These are phyloP conservation scores for Penicillium desertorum DNA, from an alignment of 495 filamentous ascomycete species.

Conservation along the genomic window DNA sequence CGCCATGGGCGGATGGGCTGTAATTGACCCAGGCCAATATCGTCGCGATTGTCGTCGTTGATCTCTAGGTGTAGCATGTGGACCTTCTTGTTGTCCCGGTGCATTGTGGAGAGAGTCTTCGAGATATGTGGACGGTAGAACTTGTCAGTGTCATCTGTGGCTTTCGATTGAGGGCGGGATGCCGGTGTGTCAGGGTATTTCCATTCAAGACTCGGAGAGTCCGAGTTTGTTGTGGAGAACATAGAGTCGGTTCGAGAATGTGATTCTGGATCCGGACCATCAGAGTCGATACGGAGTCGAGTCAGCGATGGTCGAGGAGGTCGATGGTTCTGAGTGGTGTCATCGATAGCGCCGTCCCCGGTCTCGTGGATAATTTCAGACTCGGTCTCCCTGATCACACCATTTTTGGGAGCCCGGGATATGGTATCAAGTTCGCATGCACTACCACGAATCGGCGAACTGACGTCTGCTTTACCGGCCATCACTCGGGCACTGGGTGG, in stretches of 20 bases:
- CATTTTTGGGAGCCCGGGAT: slow-evolving; percentile 14
- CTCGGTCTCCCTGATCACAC: slow-evolving; percentile 1
- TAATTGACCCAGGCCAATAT: slow-evolving; percentile 39
- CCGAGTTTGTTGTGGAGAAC: slow-evolving; percentile 35
- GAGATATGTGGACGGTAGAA: slow-evolving; percentile 35
- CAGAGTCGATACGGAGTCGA: slow-evolving; percentile 22
- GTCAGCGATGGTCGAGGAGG: slow-evolving; percentile 28
- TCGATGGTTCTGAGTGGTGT: slow-evolving; percentile 13
- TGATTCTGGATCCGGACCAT: slow-evolving; percentile 31
- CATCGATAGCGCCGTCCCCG: slow-evolving; percentile 13
- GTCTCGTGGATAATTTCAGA: slow-evolving; percentile 8
- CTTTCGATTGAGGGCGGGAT: slow-evolving; percentile 44
- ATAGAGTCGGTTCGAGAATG: slow-evolving; percentile 40
- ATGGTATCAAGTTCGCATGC: slow-evolving; percentile 13
- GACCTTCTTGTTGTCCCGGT: slow-evolving; percentile 38
- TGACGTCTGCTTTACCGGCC: slow-evolving; percentile 70
- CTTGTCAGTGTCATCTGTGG: slow-evolving; percentile 34
- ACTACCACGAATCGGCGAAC: slow-evolving; percentile 29
- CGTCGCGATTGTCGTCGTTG: slow-evolving; percentile 36
- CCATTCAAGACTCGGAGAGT: slow-evolving; percentile 34
- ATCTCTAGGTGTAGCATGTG: slow-evolving; percentile 46
- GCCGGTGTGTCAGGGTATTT: slow-evolving; percentile 43
- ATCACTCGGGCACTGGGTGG: slow-evolving; percentile 82
- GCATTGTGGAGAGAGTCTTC: slow-evolving; percentile 37
- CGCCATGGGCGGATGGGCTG: slow-evolving; percentile 46